phyloP scores from a whole-genome alignment of 2,329 filamentous ascomycete genomes.

The Apiospora marii region DNA sequence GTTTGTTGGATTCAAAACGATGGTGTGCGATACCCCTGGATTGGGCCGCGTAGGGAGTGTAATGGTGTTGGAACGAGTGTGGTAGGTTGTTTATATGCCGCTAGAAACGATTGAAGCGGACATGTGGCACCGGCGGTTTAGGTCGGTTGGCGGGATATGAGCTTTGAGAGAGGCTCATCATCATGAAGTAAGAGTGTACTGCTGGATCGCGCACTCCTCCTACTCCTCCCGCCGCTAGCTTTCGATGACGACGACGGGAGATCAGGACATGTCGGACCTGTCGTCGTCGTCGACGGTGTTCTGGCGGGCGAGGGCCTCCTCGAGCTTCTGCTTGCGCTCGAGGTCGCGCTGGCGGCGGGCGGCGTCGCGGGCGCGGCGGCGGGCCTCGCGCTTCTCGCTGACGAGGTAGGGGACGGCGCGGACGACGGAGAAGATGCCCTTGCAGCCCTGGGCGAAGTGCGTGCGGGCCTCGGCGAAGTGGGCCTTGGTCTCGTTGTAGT shows the following conservation, averaged over 20 bases:
- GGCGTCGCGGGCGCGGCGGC: constrained; percentile 40
- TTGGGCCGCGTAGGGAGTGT: background rate
- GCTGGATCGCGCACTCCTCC: background rate
- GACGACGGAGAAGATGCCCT: constrained; percentile 43
- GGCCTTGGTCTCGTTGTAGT: constrained; percentile 47
- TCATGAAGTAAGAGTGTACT: background rate
- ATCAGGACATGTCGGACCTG: constrained; percentile 3
- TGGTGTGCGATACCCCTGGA: background rate
- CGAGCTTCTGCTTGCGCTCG: constrained; percentile 46
- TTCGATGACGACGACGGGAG: too few relatives aligned
- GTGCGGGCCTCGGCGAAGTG: constrained; percentile 48
- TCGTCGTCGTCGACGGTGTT: constrained; percentile 12
- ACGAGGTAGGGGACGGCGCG: constrained; percentile 46
- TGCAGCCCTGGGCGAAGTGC: constrained; percentile 47
- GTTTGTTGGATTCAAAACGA: background rate
- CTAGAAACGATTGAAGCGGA: background rate
- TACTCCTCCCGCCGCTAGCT: too few relatives aligned
- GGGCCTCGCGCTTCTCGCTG: constrained; percentile 46
- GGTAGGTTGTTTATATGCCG: background rate
- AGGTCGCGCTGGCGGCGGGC: constrained; percentile 41
- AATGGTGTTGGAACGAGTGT: background rate
- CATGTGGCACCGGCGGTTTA: background rate
- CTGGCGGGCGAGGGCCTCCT: constrained; percentile 38
- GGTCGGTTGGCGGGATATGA: background rate
- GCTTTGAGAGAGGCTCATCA: background rate